Percentiles rank a stretch among this genome's conserved stretches.
These are phyloP conservation scores for Rhododendron molle DNA, from an alignment of 148 eudicot genomes.

Conservation along the genomic window DNA sequence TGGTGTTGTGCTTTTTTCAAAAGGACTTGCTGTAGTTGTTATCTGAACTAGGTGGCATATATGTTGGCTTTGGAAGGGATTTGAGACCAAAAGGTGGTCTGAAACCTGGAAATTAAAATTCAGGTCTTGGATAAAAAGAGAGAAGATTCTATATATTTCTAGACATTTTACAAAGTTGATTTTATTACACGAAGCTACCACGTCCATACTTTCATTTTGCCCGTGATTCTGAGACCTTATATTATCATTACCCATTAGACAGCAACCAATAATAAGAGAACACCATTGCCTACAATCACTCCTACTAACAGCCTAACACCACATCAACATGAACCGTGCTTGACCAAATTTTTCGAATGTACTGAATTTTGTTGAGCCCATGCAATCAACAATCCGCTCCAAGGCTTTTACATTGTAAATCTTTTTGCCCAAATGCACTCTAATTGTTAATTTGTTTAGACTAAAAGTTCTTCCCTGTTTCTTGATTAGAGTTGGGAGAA, in stretches of 20 bases:
- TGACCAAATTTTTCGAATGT: not conserved
- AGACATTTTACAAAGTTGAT: not conserved
- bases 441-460: not conserved
- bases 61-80: not conserved
- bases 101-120: not conserved
- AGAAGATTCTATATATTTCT: not conserved
- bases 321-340: not conserved
- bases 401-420: not conserved
- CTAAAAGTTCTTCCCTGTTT: conserved; percentile 4
- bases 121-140: not conserved
- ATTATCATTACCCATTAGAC: not conserved
- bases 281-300: not conserved
- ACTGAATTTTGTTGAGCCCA: not conserved
- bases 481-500: conserved; percentile 81
- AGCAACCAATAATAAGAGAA: not conserved
- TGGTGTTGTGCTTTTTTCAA: not conserved
- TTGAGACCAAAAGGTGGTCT: not conserved
- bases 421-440: not conserved
- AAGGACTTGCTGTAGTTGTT: not conserved
- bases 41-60: not conserved
- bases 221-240: not conserved
- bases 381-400: not conserved
- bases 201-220: not conserved
- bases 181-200: not conserved
- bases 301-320: not conserved